Evolutionary conservation across 108 stramenopile species (phyloP).

Genomic region (Fragilariopsis cylindrus): DNA sequence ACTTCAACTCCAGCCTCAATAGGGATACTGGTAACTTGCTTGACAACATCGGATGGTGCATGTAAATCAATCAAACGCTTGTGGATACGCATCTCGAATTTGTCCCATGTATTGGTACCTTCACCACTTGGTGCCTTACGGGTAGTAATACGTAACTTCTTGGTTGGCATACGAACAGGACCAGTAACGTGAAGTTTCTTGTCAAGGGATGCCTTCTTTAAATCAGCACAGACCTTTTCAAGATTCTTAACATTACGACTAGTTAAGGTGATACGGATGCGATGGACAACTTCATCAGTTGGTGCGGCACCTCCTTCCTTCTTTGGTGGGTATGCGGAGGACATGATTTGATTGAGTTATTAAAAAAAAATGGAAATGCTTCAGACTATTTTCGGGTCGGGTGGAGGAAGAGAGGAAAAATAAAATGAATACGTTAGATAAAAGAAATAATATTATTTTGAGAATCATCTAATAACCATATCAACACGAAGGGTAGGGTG

Average conservation of each 20-base stretch:
- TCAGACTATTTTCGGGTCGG: conserved; percentile 42
- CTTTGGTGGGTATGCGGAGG: conserved; percentile 57
- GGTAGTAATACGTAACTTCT: conserved; percentile 95
- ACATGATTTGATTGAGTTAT: conserved; percentile 48
- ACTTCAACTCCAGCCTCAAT: conserved; percentile 99
- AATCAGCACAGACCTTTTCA: conserved; percentile 98
- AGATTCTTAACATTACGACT: conserved; percentile 97
- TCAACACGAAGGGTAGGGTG: too few species aligned
- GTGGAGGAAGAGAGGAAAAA: background rate
- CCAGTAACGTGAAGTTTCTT: conserved; percentile 94
- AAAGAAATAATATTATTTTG: background rate
- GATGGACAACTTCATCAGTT: conserved; percentile 75
- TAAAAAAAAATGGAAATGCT: conserved; percentile 21
- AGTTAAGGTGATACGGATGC: conserved; percentile 99
- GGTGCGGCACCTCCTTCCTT: conserved; percentile 69
- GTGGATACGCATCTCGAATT: conserved; percentile 99
- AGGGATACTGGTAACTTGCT: conserved; percentile 97
- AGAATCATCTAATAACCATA: too few species aligned
- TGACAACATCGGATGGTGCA: conserved; percentile 95
- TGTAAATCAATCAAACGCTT: conserved; percentile 99
- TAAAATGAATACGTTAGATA: background rate
- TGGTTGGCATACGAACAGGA: conserved; percentile 99
- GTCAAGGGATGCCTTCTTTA: conserved; percentile 94
- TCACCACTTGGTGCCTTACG: conserved; percentile 99
- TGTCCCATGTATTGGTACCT: conserved; percentile 99